Evolutionary conservation across 2,329 filamentous ascomycete species (phyloP).

Genomic region (Claviceps pazoutovae): DNA sequence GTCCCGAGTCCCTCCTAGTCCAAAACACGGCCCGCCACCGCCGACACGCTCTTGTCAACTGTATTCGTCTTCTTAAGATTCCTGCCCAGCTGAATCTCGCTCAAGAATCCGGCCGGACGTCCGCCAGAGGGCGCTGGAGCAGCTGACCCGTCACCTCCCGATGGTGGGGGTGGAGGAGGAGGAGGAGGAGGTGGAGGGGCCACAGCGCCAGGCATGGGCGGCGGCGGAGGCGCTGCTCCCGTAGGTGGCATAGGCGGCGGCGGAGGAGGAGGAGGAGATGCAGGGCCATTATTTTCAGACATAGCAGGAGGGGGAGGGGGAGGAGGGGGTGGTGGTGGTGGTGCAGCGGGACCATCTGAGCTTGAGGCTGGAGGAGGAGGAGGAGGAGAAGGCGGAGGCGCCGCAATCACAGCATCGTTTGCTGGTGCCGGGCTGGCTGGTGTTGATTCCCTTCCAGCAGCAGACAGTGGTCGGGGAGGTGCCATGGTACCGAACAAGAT

Average conservation of each 20-base stretch:
- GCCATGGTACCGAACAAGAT: constrained; percentile 96
- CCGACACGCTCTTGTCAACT: constrained; percentile 65
- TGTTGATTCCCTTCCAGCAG: constrained; percentile 56
- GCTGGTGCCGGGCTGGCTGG: constrained; percentile 24
- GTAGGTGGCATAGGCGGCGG: constrained; percentile 13
- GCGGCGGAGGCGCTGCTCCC: constrained; percentile 14
- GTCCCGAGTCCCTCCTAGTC: constrained; percentile 20
- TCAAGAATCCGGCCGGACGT: constrained; percentile 52
- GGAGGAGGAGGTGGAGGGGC: constrained; percentile 31
- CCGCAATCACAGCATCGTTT: constrained; percentile 26
- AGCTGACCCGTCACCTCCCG: constrained; percentile 27
- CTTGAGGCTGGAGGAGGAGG: constrained; percentile 14
- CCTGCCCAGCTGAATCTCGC: constrained; percentile 70
- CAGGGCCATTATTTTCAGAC: constrained; percentile 13
- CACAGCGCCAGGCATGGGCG: constrained; percentile 15
- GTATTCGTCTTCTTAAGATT: constrained; percentile 77
- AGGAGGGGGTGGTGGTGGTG: constrained; percentile 7
- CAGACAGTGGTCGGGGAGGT: constrained; percentile 75
- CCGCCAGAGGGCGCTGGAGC: constrained; percentile 33
- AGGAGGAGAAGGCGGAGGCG: constrained; percentile 23
- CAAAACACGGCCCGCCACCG: constrained; percentile 64
- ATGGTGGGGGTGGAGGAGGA: constrained; percentile 30
- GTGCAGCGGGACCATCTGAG: constrained; percentile 16
- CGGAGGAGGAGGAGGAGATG: constrained; percentile 14
- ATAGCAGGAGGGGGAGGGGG: constrained; percentile 16